Evolutionary conservation across 441 rosid genomes (phyloP).

Genomic region (Adansonia madagascariensis): DNA sequence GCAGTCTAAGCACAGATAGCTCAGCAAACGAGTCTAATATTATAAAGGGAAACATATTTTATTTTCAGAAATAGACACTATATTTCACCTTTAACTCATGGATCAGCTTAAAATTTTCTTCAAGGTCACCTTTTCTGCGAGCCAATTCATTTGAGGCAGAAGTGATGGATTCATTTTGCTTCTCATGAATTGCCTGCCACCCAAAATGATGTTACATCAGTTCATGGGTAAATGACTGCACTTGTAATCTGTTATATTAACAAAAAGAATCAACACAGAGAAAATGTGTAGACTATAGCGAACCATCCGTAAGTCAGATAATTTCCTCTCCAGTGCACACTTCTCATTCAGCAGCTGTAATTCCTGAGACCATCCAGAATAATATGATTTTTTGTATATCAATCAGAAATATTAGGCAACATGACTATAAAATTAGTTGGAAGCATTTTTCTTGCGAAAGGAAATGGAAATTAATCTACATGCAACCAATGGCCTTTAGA

Average conservation of each 20-base stretch:
- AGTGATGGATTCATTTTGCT: constrained; percentile 76
- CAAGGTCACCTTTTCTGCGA: constrained; percentile 82
- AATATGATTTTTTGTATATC: constrained; percentile 27
- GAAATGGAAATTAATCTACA: constrained; percentile 15
- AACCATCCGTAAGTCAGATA: constrained; percentile 93
- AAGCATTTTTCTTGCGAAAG: constrained; percentile 7
- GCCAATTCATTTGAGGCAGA: constrained; percentile 76
- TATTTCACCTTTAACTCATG: constrained; percentile 82
- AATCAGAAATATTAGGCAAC: constrained; percentile 24
- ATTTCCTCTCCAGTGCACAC: constrained; percentile 77
- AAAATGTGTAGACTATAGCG: constrained; percentile 32
- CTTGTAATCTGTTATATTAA: constrained; percentile 27
- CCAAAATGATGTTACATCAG: constrained; percentile 37
- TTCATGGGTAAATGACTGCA: constrained; percentile 18
- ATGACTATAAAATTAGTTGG: constrained; percentile 18
- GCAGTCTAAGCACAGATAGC: not conserved
- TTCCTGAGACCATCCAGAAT: constrained; percentile 60
- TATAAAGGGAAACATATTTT: not conserved
- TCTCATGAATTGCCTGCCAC: constrained; percentile 85
- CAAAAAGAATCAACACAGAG: not conserved
- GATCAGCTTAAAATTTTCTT: constrained; percentile 71
- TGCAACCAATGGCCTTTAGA: constrained; percentile 23
- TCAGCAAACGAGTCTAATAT: constrained; percentile 12
- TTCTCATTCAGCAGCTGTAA: constrained; percentile 82
- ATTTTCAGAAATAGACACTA: constrained; percentile 12